Evolutionary conservation across 169 alveolate genomes (phyloP).

Genomic region (Condylostoma magnum): DNA sequence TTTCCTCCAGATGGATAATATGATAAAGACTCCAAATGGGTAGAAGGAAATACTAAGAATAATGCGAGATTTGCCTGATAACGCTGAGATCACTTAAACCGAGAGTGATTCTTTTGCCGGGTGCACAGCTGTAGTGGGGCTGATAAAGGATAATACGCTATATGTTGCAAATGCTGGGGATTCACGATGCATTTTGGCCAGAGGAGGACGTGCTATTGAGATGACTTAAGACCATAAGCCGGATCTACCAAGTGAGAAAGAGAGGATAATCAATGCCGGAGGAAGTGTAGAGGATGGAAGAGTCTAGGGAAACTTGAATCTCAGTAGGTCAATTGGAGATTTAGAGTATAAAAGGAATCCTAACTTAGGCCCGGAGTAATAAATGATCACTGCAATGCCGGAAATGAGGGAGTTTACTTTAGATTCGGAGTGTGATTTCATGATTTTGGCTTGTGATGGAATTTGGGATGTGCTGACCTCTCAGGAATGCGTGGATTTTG

Average conservation of each 20-base stretch:
- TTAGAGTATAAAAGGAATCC: slow-evolving; percentile 91
- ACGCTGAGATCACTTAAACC: not conserved
- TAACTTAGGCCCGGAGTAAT: slow-evolving; percentile 85
- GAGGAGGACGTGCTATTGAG: slow-evolving; percentile 90
- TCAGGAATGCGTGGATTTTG: slow-evolving; percentile 91
- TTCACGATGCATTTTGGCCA: slow-evolving; percentile 95
- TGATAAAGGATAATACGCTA: not conserved
- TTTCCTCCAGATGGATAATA: slow-evolving; percentile 47
- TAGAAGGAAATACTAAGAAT: slow-evolving; percentile 23
- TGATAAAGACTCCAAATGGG: slow-evolving; percentile 20
- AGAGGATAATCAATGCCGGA: slow-evolving; percentile 93
- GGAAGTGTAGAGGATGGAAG: slow-evolving; percentile 95
- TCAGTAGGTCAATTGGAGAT: slow-evolving; percentile 98
- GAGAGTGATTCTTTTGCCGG: slow-evolving; percentile 4
- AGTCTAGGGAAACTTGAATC: slow-evolving; percentile 94
- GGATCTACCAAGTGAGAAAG: slow-evolving; percentile 89
- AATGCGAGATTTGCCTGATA: slow-evolving; percentile 18
- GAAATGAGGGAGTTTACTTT: slow-evolving; percentile 86
- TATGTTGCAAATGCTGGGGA: slow-evolving; percentile 99
- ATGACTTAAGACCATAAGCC: slow-evolving; percentile 99
- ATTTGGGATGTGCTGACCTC: slow-evolving; percentile 96
- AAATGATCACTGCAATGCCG: slow-evolving; percentile 94
- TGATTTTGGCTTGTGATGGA: slow-evolving; percentile 99
- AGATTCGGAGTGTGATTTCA: slow-evolving; percentile 89
- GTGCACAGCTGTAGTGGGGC: slow-evolving; percentile 29